Conservation (phyloP, 352 stramenopile genomes). For the Phytophthora gonapodyides region DNA sequence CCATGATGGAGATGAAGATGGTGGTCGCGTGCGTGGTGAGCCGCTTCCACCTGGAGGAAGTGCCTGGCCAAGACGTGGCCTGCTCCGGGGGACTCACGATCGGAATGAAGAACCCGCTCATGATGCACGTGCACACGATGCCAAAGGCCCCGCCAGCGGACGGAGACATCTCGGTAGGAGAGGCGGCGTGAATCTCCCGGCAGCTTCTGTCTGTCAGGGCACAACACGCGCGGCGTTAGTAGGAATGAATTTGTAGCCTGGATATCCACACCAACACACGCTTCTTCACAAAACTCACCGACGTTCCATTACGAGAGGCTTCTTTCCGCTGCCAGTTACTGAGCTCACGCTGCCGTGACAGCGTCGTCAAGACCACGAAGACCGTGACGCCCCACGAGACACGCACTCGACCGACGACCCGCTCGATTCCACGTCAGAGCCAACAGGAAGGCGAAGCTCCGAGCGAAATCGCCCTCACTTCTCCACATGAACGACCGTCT, state of each 20-base stretch:
- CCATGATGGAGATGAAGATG: constrained; percentile 86
- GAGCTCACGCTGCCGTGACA: too few relatives aligned
- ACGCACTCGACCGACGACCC: too few relatives aligned
- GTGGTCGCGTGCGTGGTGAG: constrained; percentile 51
- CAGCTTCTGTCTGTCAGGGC: background rate
- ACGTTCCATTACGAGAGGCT: too few relatives aligned
- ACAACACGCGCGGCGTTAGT: background rate
- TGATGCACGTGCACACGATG: constrained; percentile 28
- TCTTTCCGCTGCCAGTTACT: too few relatives aligned
- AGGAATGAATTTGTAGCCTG: background rate
- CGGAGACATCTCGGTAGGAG: constrained; percentile 9
- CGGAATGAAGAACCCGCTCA: constrained; percentile 48
- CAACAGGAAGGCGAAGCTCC: too few relatives aligned
- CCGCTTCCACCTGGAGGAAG: constrained; percentile 50
- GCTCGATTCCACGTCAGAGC: too few relatives aligned
- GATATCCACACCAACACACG: background rate
- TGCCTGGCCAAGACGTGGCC: constrained; percentile 41
- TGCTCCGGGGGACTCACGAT: constrained; percentile 52
- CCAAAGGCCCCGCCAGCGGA: background rate
- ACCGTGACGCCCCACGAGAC: too few relatives aligned
- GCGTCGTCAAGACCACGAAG: too few relatives aligned
- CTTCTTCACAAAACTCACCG: background rate
- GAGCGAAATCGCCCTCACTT: too few relatives aligned
- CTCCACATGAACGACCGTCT: too few relatives aligned
- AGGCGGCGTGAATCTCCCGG: constrained; percentile 16